These are phyloP conservation scores for Aphanomyces stellatus DNA, from an alignment of 352 stramenopile species.

Conservation along the genomic window DNA sequence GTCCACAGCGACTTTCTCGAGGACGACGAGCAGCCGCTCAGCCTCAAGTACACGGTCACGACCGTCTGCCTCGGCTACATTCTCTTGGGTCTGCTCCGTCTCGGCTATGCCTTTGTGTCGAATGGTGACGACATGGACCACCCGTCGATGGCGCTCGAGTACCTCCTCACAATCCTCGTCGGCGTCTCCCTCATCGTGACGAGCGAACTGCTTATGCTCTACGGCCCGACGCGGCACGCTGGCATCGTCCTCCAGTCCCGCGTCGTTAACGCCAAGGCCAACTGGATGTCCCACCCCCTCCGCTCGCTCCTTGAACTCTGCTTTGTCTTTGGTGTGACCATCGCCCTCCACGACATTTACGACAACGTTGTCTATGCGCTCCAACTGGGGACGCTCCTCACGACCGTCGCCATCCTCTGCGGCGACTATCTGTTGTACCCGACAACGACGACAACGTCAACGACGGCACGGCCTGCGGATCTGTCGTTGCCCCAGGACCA, in stretches of 20 bases:
- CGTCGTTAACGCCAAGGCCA: slow-evolving; percentile 53
- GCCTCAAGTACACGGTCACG: slow-evolving; percentile 57
- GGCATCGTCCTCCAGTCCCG: slow-evolving; percentile 59
- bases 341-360: slow-evolving; percentile 44
- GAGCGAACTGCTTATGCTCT: slow-evolving; percentile 66
- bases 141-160: slow-evolving; percentile 42
- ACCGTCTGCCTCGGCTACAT: slow-evolving; percentile 62
- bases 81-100: slow-evolving; percentile 39
- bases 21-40: slow-evolving; percentile 36
- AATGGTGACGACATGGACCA: slow-evolving; percentile 36
- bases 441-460: slow-evolving; percentile 23
- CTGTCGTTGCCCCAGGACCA: slow-evolving; percentile 27
- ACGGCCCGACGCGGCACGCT: slow-evolving; percentile 42
- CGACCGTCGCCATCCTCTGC: slow-evolving; percentile 43
- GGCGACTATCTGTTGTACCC: slow-evolving; percentile 38
- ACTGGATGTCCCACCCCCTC: slow-evolving; percentile 51
- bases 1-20: slow-evolving; percentile 33
- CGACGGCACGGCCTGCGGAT: slow-evolving; percentile 34
- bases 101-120: slow-evolving; percentile 39
- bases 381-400: slow-evolving; percentile 60
- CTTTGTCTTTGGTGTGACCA: slow-evolving; percentile 43
- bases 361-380: slow-evolving; percentile 58
- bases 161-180: slow-evolving; percentile 61
- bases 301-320: slow-evolving; percentile 55
- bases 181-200: slow-evolving; percentile 64